Conservation (phyloP, 768 basidiomycete genomes). For the Cytidiella melzeri region DNA sequence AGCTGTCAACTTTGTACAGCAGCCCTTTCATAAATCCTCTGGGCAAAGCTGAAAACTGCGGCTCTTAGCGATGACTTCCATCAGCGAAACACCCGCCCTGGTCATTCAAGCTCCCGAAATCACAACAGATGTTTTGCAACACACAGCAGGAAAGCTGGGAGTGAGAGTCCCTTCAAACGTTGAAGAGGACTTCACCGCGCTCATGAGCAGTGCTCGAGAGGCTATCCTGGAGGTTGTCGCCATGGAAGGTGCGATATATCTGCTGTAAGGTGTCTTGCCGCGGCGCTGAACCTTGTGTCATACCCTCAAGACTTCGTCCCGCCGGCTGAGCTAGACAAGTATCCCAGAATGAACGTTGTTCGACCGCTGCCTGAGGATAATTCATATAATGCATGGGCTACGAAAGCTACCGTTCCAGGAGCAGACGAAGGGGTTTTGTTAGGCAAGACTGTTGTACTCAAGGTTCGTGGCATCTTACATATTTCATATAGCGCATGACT, state of each 20-base stretch:
- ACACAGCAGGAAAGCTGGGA: conserved; percentile 13
- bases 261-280: neutral
- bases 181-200: conserved; percentile 15
- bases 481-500: neutral
- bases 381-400: conserved; percentile 30
- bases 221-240: conserved; percentile 14
- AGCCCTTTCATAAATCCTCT: no score
- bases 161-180: conserved; percentile 13
- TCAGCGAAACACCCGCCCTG: no score
- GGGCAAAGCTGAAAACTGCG: no score
- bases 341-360: conserved; percentile 20
- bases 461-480: conserved; percentile 20
- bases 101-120: conserved; percentile 7
- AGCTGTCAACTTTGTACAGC: no score
- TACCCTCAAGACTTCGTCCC: conserved; percentile 12
- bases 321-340: conserved; percentile 15
- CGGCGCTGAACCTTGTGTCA: no score
- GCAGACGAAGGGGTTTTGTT: conserved; percentile 23
- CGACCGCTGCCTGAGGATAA: conserved; percentile 23
- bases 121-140: conserved; percentile 12
- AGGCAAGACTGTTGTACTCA: conserved; percentile 35
- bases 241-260: conserved; percentile 17
- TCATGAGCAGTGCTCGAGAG: conserved; percentile 13
- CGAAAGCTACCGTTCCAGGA: conserved; percentile 29
- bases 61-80: no score